phyloP scores from a whole-genome alignment of 352 stramenopile species.

The Pythium phragmiticola region DNA sequence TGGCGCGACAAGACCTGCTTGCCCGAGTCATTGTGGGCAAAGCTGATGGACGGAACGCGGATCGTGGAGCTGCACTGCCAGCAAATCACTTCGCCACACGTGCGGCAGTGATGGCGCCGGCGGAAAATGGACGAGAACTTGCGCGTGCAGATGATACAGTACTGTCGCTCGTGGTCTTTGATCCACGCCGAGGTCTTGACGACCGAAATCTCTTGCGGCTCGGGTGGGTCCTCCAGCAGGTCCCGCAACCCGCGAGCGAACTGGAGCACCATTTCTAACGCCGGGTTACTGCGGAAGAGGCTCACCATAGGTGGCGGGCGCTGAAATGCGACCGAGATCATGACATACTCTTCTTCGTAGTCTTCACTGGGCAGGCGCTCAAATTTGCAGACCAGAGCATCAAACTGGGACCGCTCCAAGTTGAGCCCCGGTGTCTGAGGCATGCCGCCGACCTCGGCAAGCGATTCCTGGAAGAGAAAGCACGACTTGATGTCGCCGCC shows the following conservation, averaged over 20 bases:
- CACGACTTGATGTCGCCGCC: slow-evolving; percentile 76
- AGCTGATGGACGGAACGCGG: slow-evolving; percentile 80
- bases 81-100: slow-evolving; percentile 87
- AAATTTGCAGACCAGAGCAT: slow-evolving; percentile 86
- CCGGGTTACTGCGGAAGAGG: slow-evolving; percentile 80
- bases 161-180: slow-evolving; percentile 82
- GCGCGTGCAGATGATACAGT: slow-evolving; percentile 78
- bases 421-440: slow-evolving; percentile 77
- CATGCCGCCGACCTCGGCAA: slow-evolving; percentile 81
- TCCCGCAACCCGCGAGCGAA: slow-evolving; percentile 78
- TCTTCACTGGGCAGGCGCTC: slow-evolving; percentile 63
- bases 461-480: slow-evolving; percentile 85
- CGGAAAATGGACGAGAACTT: slow-evolving; percentile 85
- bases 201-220: slow-evolving; percentile 78
- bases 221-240: slow-evolving; percentile 72
- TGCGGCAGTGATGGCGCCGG: slow-evolving; percentile 85
- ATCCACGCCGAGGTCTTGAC: slow-evolving; percentile 83
- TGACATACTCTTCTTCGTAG: slow-evolving; percentile 71
- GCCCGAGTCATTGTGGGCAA: slow-evolving; percentile 78
- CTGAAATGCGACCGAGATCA: slow-evolving; percentile 86
- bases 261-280: slow-evolving; percentile 81
- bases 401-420: slow-evolving; percentile 80
- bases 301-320: slow-evolving; percentile 76
- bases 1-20: slow-evolving; percentile 78
- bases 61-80: slow-evolving; percentile 87